These are phyloP conservation scores for Dipodascus albidus DNA, from an alignment of 805 yeast species.

Conservation along the genomic window DNA sequence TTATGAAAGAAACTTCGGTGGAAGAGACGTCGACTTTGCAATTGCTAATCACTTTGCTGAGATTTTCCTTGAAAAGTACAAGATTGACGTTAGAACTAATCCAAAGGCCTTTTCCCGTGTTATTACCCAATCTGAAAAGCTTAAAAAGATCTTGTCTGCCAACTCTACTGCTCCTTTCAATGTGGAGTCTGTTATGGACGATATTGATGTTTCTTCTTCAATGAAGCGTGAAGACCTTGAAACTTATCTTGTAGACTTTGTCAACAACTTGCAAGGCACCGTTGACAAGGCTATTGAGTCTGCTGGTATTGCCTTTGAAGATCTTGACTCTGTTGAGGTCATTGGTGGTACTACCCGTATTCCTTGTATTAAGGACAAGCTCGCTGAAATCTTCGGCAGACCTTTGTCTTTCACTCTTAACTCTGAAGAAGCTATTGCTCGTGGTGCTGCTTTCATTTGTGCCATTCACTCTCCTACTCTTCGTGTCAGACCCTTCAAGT, in stretches of 20 bases:
- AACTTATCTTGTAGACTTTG: conserved; percentile 72
- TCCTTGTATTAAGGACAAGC: conserved; percentile 77
- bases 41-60: conserved; percentile 91
- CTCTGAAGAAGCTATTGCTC: conserved; percentile 98
- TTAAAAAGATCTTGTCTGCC: conserved; percentile 95
- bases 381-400: conserved; percentile 73
- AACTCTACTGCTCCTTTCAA: conserved; percentile 89
- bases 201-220: conserved; percentile 85
- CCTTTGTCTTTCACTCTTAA: conserved; percentile 86
- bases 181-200: conserved; percentile 95
- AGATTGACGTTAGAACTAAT: conserved; percentile 82
- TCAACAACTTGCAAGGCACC: conserved; percentile 66
- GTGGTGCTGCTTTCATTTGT: conserved; percentile 98
- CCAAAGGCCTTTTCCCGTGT: conserved; percentile 95
- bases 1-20: conserved; percentile 94
- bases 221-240: conserved; percentile 88
- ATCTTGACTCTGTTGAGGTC: conserved; percentile 84
- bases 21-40: conserved; percentile 91
- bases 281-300: conserved; percentile 69
- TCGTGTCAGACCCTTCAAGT: conserved; percentile 97
- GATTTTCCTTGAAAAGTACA: conserved; percentile 83
- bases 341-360: conserved; percentile 99
- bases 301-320: conserved; percentile 62
- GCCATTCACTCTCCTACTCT: conserved; percentile 98
- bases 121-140: conserved; percentile 78